Evolutionary conservation across 768 basidiomycete genomes (phyloP).

Genomic region (Suillus ampliporus): DNA sequence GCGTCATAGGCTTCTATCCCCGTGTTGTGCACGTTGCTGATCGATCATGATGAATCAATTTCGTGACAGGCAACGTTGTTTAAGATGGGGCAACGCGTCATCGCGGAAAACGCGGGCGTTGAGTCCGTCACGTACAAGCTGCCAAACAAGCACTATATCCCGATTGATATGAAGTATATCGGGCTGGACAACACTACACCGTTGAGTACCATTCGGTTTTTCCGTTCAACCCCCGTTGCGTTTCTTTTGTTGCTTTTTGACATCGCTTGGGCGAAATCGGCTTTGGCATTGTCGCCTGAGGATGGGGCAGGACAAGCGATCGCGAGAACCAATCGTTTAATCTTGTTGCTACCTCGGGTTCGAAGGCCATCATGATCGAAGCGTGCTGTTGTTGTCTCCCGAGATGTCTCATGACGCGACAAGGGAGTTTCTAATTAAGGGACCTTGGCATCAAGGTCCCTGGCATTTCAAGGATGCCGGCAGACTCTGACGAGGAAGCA

Average conservation of each 20-base stretch:
- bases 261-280: conserved; percentile 7
- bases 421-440: not conserved
- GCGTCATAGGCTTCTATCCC: conserved; percentile 27
- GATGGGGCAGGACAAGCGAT: conserved; percentile 9
- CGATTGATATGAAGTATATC: conserved; percentile 80
- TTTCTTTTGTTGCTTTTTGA: not conserved
- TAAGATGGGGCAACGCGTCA: conserved; percentile 81
- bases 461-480: conserved; percentile 7
- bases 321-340: conserved; percentile 7
- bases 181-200: conserved; percentile 73
- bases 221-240: not conserved
- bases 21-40: conserved; percentile 9
- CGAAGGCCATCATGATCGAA: conserved; percentile 6
- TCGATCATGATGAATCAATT: conserved; percentile 1
- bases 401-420: conserved; percentile 2
- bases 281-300: conserved; percentile 1
- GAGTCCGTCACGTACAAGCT: conserved; percentile 70
- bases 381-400: not conserved
- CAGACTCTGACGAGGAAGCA: not conserved
- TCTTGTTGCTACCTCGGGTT: conserved; percentile 7
- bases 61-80: conserved; percentile 80
- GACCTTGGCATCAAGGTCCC: not conserved
- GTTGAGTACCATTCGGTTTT: conserved; percentile 44
- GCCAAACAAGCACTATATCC: conserved; percentile 96
- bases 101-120: conserved; percentile 67